These are phyloP conservation scores for Candida rishiriensis DNA, from an alignment of 805 yeast genomes.

Conservation along the genomic window DNA sequence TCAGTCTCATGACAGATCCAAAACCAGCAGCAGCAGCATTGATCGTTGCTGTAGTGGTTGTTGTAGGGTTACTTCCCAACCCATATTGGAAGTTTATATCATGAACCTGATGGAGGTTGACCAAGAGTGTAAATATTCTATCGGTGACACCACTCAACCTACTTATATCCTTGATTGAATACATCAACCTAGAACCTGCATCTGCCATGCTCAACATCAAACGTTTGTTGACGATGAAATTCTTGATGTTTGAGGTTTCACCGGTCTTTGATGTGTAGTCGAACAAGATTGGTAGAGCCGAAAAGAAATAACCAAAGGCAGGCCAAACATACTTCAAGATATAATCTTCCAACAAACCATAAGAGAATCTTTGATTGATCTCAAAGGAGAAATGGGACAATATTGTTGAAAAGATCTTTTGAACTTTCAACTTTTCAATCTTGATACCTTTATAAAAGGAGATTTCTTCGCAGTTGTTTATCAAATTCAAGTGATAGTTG, in stretches of 20 bases:
- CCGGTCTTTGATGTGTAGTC: conserved; percentile 32
- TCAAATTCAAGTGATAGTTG: conserved; percentile 78
- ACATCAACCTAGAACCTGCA: conserved; percentile 93
- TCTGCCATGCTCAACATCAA: conserved; percentile 88
- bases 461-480: conserved; percentile 87
- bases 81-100: conserved; percentile 54
- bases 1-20: conserved; percentile 26
- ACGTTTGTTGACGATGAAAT: conserved; percentile 86
- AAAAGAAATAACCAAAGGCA: conserved; percentile 87
- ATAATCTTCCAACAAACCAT: conserved; percentile 77
- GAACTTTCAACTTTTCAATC: conserved; percentile 67
- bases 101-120: conserved; percentile 80
- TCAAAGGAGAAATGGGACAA: conserved; percentile 30
- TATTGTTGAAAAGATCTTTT: conserved; percentile 52
- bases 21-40: conserved; percentile 25
- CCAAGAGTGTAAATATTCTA: conserved; percentile 69
- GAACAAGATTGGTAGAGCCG: conserved; percentile 81
- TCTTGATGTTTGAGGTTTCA: conserved; percentile 68
- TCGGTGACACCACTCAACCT: conserved; percentile 88
- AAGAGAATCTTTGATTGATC: conserved; percentile 57
- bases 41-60: conserved; percentile 7
- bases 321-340: conserved; percentile 91
- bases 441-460: conserved; percentile 88
- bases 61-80: conserved; percentile 6
- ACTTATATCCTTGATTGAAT: conserved; percentile 88